A percentile compares a stretch with the other conserved stretches of the same genome.
These are phyloP conservation scores for Aspergillus nidulans DNA, from an alignment of 495 filamentous ascomycete genomes.

Conservation along the genomic window DNA sequence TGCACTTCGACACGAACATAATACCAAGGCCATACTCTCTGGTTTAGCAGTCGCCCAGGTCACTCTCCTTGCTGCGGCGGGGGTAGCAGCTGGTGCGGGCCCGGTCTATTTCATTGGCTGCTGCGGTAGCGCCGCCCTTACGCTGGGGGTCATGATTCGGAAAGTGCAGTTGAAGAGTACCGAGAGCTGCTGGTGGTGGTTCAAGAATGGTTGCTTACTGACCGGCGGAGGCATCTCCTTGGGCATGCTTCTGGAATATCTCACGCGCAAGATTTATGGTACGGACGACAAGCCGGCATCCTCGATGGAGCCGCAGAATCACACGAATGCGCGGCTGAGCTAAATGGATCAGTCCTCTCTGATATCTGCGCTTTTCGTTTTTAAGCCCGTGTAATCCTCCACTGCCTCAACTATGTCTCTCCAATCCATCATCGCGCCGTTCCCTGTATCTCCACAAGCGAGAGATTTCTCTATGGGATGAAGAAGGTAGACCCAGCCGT, in stretches of 20 bases:
- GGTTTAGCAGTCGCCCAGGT: conserved; percentile 73
- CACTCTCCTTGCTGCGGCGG: conserved; percentile 72
- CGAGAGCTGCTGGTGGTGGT: conserved; percentile 96
- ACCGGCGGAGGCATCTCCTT: conserved; percentile 63
- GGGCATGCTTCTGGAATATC: conserved; percentile 62
- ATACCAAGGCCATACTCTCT: conserved; percentile 81
- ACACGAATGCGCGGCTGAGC: neutral
- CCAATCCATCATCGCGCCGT: conserved; percentile 77
- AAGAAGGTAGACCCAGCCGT: conserved; percentile 75
- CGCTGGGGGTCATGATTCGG: conserved; percentile 83
- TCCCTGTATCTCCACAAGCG: conserved; percentile 77
- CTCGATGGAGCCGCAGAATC: neutral
- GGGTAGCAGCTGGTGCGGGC: conserved; percentile 66
- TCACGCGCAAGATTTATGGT: conserved; percentile 35
- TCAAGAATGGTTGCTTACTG: conserved; percentile 66
- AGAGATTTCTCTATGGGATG: conserved; percentile 64
- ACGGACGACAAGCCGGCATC: neutral
- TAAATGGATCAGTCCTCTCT: neutral
- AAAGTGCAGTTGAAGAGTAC: conserved; percentile 80
- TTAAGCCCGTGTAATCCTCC: conserved; percentile 28
- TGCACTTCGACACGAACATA: conserved; percentile 77
- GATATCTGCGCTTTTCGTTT: neutral
- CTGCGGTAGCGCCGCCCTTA: conserved; percentile 74
- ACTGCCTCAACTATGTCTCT: conserved; percentile 62
- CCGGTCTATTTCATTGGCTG: conserved; percentile 81